phyloP scores from a whole-genome alignment of 2,329 filamentous ascomycete species.

The Hypoxylon sp. region DNA sequence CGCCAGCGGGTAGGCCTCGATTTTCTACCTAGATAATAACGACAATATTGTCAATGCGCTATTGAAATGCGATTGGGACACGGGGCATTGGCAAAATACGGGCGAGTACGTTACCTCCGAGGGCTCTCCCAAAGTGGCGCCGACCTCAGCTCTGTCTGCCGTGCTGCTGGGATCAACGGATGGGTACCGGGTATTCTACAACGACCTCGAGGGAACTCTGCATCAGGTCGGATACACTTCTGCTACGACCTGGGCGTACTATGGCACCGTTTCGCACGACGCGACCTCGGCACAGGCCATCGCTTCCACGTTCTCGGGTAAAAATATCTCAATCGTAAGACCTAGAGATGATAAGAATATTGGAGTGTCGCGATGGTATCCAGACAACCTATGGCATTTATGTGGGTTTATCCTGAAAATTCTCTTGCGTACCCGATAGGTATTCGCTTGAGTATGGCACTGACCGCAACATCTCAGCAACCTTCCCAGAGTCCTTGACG shows the following conservation, averaged over 20 bases:
- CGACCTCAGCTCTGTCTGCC: slow-evolving; percentile 50
- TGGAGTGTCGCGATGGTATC: slow-evolving; percentile 49
- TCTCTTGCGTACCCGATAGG: too few relatives aligned
- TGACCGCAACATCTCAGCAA: slow-evolving; percentile 46
- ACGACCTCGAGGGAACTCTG: slow-evolving; percentile 51
- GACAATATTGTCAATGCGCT: slow-evolving; percentile 52
- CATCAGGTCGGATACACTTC: slow-evolving; percentile 52
- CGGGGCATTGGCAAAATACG: slow-evolving; percentile 51
- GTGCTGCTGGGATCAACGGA: slow-evolving; percentile 50
- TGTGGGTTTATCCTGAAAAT: slow-evolving; percentile 45
- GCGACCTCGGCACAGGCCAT: slow-evolving; percentile 48
- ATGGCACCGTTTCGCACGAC: slow-evolving; percentile 52
- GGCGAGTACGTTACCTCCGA: slow-evolving; percentile 52
- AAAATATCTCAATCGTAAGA: slow-evolving; percentile 54
- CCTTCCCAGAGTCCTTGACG: slow-evolving; percentile 52
- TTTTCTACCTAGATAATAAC: slow-evolving; percentile 52
- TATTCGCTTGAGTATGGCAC: not conserved
- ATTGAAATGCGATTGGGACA: slow-evolving; percentile 53
- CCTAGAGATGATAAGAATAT: slow-evolving; percentile 52
- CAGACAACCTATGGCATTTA: slow-evolving; percentile 52
- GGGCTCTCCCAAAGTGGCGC: slow-evolving; percentile 45
- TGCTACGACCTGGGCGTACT: slow-evolving; percentile 49
- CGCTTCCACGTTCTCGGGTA: slow-evolving; percentile 46
- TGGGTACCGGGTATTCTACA: slow-evolving; percentile 57
- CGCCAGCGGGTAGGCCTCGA: slow-evolving; percentile 51